A percentile compares a stretch with the other conserved stretches of the same genome.
These are phyloP conservation scores for Cutaneotrichosporon sp. DNA, from an alignment of 1,284 basidiomycete genomes.

Conservation along the genomic window DNA sequence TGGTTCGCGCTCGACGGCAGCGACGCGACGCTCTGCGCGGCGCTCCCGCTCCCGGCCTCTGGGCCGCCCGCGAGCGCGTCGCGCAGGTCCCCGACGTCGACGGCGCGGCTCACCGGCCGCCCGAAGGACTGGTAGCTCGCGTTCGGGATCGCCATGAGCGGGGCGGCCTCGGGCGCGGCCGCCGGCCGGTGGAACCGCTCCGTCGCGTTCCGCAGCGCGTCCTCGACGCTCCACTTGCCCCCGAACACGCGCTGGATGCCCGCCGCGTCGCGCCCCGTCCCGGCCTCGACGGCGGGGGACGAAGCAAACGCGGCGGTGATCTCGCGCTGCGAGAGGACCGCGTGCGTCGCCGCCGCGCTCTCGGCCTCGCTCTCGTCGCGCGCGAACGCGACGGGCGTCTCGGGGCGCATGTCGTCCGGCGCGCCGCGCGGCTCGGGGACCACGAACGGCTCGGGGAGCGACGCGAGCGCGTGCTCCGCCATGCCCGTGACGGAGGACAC, in stretches of 20 bases:
- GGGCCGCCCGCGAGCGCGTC: conserved; percentile 62
- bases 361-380: conserved; percentile 41
- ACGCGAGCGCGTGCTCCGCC: conserved; percentile 61
- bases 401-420: conserved; percentile 27
- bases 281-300: conserved; percentile 61
- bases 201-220: conserved; percentile 65
- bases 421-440: conserved; percentile 33
- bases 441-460: conserved; percentile 44
- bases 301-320: conserved; percentile 62
- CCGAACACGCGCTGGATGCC: conserved; percentile 61
- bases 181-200: conserved; percentile 18
- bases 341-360: conserved; percentile 32
- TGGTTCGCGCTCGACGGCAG: background rate
- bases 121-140: conserved; percentile 76
- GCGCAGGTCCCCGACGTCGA: conserved; percentile 77
- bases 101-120: conserved; percentile 63
- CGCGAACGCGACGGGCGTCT: conserved; percentile 42
- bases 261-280: conserved; percentile 65
- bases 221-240: conserved; percentile 69
- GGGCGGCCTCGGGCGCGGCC: background rate
- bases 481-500: conserved; percentile 60
- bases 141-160: conserved; percentile 82
- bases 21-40: conserved; percentile 7
- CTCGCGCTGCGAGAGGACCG: conserved; percentile 59
- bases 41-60: conserved; percentile 1